phyloP scores from a whole-genome alignment of 1,284 basidiomycete species.

The Heterobasidion irregulare region DNA sequence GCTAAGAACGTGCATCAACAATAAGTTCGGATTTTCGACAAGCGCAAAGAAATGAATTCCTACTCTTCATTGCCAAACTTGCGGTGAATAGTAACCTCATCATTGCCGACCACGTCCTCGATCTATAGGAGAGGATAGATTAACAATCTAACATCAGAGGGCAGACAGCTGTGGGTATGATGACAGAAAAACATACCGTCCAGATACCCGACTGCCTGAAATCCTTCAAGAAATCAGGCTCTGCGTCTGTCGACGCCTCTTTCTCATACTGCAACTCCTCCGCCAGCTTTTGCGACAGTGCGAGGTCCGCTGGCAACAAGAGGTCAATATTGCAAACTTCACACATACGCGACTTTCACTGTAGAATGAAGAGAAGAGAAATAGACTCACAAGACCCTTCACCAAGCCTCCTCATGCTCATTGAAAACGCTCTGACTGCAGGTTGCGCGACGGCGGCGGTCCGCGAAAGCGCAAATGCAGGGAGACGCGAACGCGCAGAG shows the following conservation, averaged over 20 bases:
- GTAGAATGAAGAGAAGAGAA: conserved; percentile 1
- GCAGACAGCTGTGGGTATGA: background rate
- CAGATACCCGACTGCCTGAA: conserved; percentile 77
- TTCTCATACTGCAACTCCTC: conserved; percentile 87
- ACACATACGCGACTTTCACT: conserved; percentile 2
- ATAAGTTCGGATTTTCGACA: background rate
- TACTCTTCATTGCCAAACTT: conserved; percentile 90
- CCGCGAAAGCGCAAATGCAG: conserved; percentile 16
- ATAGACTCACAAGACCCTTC: conserved; percentile 53
- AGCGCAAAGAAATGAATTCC: conserved; percentile 21
- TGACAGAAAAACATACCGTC: conserved; percentile 39
- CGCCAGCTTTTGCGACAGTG: conserved; percentile 67
- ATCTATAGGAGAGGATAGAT: conserved; percentile 35
- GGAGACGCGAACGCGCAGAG: conserved; percentile 15
- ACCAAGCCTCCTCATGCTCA: conserved; percentile 42
- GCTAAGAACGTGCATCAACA: conserved; percentile 26
- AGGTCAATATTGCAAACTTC: too few relatives aligned
- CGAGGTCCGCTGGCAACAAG: conserved; percentile 49
- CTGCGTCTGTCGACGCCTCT: conserved; percentile 42
- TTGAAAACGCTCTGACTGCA: conserved; percentile 45
- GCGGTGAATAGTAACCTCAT: conserved; percentile 78
- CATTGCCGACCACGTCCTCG: conserved; percentile 64
- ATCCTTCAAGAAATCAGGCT: conserved; percentile 72
- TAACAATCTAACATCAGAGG: background rate
- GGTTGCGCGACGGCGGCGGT: conserved; percentile 9